Conservation (phyloP, 352 stramenopile species). For the Phytopythium boreale region DNA sequence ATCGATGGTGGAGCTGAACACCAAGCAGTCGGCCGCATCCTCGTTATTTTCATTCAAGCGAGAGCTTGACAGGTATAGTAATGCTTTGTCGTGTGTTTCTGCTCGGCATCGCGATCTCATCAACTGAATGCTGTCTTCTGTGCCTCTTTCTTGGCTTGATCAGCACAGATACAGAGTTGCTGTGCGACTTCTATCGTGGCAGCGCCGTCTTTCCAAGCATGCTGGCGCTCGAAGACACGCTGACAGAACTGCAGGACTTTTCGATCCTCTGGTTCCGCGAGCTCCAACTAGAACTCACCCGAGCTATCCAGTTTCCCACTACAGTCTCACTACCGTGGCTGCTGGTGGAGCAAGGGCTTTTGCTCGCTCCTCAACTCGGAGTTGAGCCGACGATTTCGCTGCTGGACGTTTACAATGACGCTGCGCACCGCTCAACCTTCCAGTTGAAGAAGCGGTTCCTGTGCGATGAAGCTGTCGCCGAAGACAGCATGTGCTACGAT, state of each 20-base stretch:
- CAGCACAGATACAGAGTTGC: conserved; percentile 58
- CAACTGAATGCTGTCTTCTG: conserved; percentile 3
- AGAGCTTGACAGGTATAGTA: conserved; percentile 65
- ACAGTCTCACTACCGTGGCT: conserved; percentile 83
- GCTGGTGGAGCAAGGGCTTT: conserved; percentile 58
- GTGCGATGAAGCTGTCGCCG: conserved; percentile 80
- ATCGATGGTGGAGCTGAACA: conserved; percentile 55
- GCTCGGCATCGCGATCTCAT: background rate
- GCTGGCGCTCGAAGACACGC: conserved; percentile 44
- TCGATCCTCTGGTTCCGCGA: conserved; percentile 81
- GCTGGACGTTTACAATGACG: conserved; percentile 87
- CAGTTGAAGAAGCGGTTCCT: conserved; percentile 62
- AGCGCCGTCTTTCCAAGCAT: conserved; percentile 44
- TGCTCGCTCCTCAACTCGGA: conserved; percentile 11
- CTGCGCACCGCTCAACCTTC: conserved; percentile 42
- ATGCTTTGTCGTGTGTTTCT: background rate
- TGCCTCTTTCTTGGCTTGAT: conserved; percentile 3
- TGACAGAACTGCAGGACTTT: conserved; percentile 59
- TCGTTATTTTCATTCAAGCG: conserved; percentile 66
- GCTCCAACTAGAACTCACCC: conserved; percentile 68
- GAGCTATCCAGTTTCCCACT: conserved; percentile 76
- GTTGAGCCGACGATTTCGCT: conserved; percentile 47
- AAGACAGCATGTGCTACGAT: conserved; percentile 81
- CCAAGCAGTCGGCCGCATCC: conserved; percentile 30
- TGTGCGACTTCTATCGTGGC: conserved; percentile 56